phyloP scores from a whole-genome alignment of 495 filamentous ascomycete species.

The Xylaria nigripes region DNA sequence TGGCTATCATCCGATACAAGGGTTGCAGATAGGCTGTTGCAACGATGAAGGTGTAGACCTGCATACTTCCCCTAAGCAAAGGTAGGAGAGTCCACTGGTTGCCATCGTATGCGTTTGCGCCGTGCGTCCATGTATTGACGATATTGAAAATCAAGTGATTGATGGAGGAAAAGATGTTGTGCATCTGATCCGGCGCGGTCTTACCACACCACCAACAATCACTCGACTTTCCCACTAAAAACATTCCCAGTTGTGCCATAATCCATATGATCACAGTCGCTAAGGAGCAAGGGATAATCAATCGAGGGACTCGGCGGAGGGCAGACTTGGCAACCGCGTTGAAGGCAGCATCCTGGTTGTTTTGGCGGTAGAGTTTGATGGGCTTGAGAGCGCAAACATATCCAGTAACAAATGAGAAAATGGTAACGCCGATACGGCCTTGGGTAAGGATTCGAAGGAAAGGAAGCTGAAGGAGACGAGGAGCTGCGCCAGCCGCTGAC shows the following conservation, averaged over 20 bases:
- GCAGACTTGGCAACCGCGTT: slow-evolving; percentile 51
- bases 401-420: slow-evolving; percentile 59
- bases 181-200: slow-evolving; percentile 41
- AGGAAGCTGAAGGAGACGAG: slow-evolving; percentile 51
- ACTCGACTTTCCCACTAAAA: slow-evolving; percentile 45
- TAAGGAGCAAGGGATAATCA: slow-evolving; percentile 53
- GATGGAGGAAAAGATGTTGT: slow-evolving; percentile 27
- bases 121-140: slow-evolving; percentile 50
- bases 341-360: slow-evolving; percentile 46
- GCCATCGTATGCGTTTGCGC: slow-evolving; percentile 52
- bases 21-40: slow-evolving; percentile 50
- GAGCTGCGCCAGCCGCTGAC: slow-evolving; percentile 35
- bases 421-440: slow-evolving; percentile 56
- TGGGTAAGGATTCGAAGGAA: slow-evolving; percentile 55
- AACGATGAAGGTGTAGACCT: slow-evolving; percentile 50
- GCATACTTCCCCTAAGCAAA: slow-evolving; percentile 52
- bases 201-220: slow-evolving; percentile 54
- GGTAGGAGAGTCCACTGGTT: slow-evolving; percentile 63
- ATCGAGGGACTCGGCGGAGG: slow-evolving; percentile 54
- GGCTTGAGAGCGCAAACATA: slow-evolving; percentile 63
- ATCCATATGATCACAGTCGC: slow-evolving; percentile 52
- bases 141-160: slow-evolving; percentile 38
- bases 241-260: slow-evolving; percentile 50
- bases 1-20: slow-evolving; percentile 47
- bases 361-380: slow-evolving; percentile 49